These are phyloP conservation scores for Niveomyces coronatus DNA, from an alignment of 2,329 filamentous ascomycete species.

Conservation along the genomic window DNA sequence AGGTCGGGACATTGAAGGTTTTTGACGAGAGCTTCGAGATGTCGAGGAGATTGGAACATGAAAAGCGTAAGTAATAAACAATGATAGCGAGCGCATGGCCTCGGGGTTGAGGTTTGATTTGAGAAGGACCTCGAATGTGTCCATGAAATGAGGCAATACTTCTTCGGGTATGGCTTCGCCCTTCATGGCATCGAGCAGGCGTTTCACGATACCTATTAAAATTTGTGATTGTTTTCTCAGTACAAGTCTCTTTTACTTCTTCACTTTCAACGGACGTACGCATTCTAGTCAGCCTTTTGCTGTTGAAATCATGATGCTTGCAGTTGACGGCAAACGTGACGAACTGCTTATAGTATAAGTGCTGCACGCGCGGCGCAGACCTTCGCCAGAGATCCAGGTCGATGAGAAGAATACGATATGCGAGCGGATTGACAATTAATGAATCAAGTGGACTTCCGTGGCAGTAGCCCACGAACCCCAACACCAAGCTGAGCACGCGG, in stretches of 20 bases:
- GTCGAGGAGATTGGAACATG: constrained; percentile 46
- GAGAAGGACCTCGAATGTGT: constrained; percentile 69
- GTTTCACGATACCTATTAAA: constrained; percentile 71
- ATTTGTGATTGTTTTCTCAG: constrained; percentile 11
- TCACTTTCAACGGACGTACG: too few species aligned
- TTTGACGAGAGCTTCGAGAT: constrained; percentile 40
- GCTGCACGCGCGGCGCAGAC: constrained; percentile 65
- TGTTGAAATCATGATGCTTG: constrained; percentile 88
- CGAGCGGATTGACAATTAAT: constrained; percentile 90
- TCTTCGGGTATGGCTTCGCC: constrained; percentile 65
- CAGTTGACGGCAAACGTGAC: constrained; percentile 79
- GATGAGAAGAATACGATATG: constrained; percentile 83
- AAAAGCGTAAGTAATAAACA: constrained; percentile 89
- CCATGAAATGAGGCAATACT: constrained; percentile 65
- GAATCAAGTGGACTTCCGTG: constrained; percentile 71
- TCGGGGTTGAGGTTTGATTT: constrained; percentile 74
- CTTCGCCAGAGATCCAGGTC: constrained; percentile 90
- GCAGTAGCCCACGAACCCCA: constrained; percentile 84
- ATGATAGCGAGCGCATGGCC: constrained; percentile 72
- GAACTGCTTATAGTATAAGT: constrained; percentile 90
- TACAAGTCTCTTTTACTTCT: background rate
- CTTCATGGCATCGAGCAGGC: constrained; percentile 82
- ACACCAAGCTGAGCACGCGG: constrained; percentile 62
- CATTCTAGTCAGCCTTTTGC: constrained; percentile 78
- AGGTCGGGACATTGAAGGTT: constrained; percentile 27